Percentiles rank a stretch among this genome's conserved stretches.
These are phyloP conservation scores for Canariomyces notabilis DNA, from an alignment of 2,329 filamentous ascomycete genomes.

Conservation along the genomic window DNA sequence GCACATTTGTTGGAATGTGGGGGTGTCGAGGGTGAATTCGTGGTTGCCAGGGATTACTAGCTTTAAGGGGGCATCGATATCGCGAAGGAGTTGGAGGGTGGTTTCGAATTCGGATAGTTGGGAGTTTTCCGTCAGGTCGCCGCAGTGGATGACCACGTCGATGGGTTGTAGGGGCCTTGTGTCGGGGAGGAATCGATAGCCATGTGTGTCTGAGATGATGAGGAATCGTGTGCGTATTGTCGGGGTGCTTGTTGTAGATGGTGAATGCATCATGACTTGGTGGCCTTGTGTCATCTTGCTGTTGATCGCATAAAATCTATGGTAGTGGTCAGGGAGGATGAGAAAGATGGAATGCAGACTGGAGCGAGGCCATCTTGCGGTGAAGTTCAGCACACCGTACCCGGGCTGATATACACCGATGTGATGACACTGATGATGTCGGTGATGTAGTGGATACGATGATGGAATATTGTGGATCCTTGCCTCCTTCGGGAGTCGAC, in stretches of 20 bases:
- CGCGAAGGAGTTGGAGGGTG: slow-evolving; percentile 7
- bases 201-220: slow-evolving; percentile 5
- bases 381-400: too few relatives aligned
- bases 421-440: not conserved
- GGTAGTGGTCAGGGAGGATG: too few relatives aligned
- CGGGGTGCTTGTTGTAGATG: too few relatives aligned
- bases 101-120: slow-evolving; percentile 5
- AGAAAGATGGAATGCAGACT: too few relatives aligned
- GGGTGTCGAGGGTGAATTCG: slow-evolving; percentile 37
- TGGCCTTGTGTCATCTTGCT: not conserved
- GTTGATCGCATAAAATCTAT: too few relatives aligned
- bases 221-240: slow-evolving; percentile 3
- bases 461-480: not conserved
- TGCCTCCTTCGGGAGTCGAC: not conserved
- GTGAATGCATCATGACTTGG: not conserved
- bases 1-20: slow-evolving; percentile 28
- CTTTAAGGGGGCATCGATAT: slow-evolving; percentile 33
- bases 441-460: not conserved
- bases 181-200: slow-evolving; percentile 1
- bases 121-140: slow-evolving; percentile 1
- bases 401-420: not conserved
- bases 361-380: too few relatives aligned
- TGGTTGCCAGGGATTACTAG: slow-evolving; percentile 53
- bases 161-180: not conserved
- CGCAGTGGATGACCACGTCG: slow-evolving; percentile 9